phyloP scores from a whole-genome alignment of 345 rosid species.

The Eucalyptus leucophloia region DNA sequence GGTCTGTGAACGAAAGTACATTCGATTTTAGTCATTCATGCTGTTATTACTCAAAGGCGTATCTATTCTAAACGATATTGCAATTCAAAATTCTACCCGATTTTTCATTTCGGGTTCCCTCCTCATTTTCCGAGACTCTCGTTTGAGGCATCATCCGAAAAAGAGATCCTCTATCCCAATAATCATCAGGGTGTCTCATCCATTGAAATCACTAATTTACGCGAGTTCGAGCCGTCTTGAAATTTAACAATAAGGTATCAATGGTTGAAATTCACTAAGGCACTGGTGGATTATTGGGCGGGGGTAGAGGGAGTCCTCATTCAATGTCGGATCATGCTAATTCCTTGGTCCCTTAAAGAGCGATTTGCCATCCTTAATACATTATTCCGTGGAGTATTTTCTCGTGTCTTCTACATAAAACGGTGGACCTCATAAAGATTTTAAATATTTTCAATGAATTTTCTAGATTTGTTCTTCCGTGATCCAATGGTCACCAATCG shows the following conservation, averaged over 20 bases:
- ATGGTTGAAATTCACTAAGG: too few relatives aligned
- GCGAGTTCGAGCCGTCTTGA: neutral
- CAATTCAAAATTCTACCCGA: neutral
- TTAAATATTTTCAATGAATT: neutral
- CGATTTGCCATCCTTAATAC: neutral
- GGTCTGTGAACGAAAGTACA: neutral
- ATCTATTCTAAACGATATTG: neutral
- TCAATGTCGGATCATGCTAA: neutral
- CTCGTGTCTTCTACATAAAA: neutral
- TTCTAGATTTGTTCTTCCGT: neutral
- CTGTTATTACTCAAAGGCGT: neutral
- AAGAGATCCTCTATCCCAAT: too few relatives aligned
- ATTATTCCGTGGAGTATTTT: too few relatives aligned
- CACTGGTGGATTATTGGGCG: too few relatives aligned
- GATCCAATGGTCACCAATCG: neutral
- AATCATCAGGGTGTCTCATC: neutral
- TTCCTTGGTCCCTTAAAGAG: neutral
- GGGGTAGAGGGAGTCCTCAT: too few relatives aligned
- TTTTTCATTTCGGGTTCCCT: too few relatives aligned
- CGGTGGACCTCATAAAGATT: neutral
- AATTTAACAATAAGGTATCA: too few relatives aligned
- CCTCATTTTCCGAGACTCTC: neutral
- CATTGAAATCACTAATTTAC: too few relatives aligned
- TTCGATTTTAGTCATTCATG: neutral
- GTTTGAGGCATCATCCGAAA: neutral